Conservation (phyloP, 768 basidiomycete species). For the Boletus subcaerulescens region DNA sequence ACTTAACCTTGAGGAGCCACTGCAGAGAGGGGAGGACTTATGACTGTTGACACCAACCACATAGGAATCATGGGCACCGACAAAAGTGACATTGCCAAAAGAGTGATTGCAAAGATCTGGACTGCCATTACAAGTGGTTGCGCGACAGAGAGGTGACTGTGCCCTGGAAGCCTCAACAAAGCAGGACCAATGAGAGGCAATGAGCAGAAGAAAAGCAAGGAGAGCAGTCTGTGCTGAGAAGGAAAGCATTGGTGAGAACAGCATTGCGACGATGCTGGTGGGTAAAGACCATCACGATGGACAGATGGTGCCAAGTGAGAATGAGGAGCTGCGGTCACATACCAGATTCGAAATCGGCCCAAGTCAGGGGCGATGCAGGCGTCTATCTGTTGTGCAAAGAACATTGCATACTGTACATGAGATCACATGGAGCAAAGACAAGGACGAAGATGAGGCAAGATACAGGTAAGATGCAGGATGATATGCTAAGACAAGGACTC, state of each 20-base stretch:
- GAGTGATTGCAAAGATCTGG: slow-evolving; percentile 70
- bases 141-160: slow-evolving; percentile 37
- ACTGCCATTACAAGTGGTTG: slow-evolving; percentile 83
- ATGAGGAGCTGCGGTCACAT: no score
- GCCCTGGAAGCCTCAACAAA: slow-evolving; percentile 17
- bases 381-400: not conserved
- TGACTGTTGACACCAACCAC: slow-evolving; percentile 70
- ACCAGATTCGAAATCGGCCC: no score
- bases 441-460: slow-evolving; percentile 14
- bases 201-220: slow-evolving; percentile 8
- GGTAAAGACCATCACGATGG: no score
- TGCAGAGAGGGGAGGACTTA: slow-evolving; percentile 33
- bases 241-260: not conserved
- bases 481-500: slow-evolving; percentile 42
- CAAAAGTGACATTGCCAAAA: slow-evolving; percentile 80
- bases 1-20: not conserved
- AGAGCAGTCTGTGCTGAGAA: slow-evolving; percentile 18
- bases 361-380: not conserved
- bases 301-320: no score
- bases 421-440: slow-evolving; percentile 5
- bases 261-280: not conserved
- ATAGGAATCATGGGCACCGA: slow-evolving; percentile 93
- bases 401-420: slow-evolving; percentile 22
- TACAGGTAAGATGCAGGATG: slow-evolving; percentile 13
- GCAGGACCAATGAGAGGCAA: not conserved